A percentile compares a stretch with the other conserved stretches of the same genome.
Evolutionary conservation across 805 yeast genomes (phyloP).

Genomic region (Saturnispora mendoncae): DNA sequence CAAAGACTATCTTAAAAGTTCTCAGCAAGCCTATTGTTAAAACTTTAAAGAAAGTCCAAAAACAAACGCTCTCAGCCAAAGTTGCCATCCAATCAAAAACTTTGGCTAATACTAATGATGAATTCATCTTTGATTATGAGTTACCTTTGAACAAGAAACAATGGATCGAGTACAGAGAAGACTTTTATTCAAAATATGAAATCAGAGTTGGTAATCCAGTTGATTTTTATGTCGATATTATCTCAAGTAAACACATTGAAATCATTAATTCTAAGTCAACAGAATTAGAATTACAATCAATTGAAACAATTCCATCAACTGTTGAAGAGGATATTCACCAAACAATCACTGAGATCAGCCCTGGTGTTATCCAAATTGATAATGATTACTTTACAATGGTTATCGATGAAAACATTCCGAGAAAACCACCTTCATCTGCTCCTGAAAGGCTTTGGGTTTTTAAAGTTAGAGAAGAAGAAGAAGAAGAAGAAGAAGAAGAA

Average conservation of each 20-base stretch:
- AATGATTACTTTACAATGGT: no score
- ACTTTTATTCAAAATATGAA: neutral
- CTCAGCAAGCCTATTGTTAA: neutral
- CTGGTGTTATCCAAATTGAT: no score
- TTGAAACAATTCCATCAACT: neutral
- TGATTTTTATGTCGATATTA: neutral
- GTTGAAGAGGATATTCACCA: neutral
- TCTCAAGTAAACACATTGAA: neutral
- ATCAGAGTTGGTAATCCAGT: neutral
- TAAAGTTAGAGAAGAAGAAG: no score
- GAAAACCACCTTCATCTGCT: no score
- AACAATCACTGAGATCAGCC: no score
- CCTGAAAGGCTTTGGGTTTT: no score
- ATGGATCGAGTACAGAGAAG: neutral
- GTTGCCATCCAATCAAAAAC: no score
- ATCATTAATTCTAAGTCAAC: neutral
- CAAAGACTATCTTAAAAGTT: neutral
- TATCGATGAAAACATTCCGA: no score
- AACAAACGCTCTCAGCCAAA: neutral
- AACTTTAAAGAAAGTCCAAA: neutral
- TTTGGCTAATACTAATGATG: no score
- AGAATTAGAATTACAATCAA: neutral
- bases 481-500: no score
- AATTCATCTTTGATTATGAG: neutral
- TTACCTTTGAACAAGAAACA: neutral